Evolutionary conservation across 192 early-diverging fungal species (phyloP), one percentile per base, ranked within the genome.

Genomic region (Gaertneriomyces semiglobifer): DNA sequence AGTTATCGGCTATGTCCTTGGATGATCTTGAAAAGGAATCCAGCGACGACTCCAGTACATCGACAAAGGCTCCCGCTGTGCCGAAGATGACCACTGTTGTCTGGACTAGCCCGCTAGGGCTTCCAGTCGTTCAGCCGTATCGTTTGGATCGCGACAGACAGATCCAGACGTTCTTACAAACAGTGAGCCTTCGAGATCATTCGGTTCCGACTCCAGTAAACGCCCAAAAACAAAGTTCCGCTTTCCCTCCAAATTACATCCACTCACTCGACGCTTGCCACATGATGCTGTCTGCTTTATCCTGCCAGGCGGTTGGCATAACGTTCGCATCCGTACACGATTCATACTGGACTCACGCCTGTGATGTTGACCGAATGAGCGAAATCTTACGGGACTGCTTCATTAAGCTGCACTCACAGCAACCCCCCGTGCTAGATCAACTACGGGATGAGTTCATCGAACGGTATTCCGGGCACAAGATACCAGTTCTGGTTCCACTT

Each of bases 231-330:
- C 96, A 98, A 73, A 87, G 89, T 46, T 90, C 91, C 2, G 96
- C 96, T 2, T 98, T 98, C 82, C 96, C 96, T 44, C 96, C 96
- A 33, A 98, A 98, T 82, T 98, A 92, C 81, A 92, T 98, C 72
- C 96, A 98, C 76, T 95, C 93, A 4, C 81, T 98, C 25, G 96
- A 98, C 75, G 96, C 96, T 1, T 87, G 93, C 19, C 96, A 98
- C 70, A 98, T 98, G 96, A 82, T 95, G 65, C 84, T 96, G 74
- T 92, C 93, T 14, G 93, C 96, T 33, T 81, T 93, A 38, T 85
- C 84, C 61, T 96, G 94, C 80, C 84, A 92, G 50, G 71, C 79
- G 44, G 83, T 80, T 16, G 88, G 86, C 4, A 71, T 98, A 62
- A 80, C 87, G 8, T 98, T 96, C 84, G 93, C 96, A 0, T 87